Conservation (phyloP, 768 basidiomycete genomes). For the Lentinula raphanica region DNA sequence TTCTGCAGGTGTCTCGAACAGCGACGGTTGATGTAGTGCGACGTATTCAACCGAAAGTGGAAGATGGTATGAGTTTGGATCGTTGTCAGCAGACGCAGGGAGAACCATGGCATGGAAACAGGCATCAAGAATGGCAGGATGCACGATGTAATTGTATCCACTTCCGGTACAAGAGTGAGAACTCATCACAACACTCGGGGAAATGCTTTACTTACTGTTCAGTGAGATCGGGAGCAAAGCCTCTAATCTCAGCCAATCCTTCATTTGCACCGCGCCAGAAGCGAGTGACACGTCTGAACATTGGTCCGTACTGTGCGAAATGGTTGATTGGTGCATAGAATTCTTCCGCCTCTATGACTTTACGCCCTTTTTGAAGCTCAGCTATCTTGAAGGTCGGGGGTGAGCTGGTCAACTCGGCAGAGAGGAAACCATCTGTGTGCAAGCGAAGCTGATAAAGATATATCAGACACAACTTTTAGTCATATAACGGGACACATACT, state of each 20-base stretch:
- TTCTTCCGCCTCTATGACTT: background rate
- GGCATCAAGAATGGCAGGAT: conserved; percentile 27
- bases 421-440: conserved; percentile 1
- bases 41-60: conserved; percentile 10
- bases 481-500: background rate
- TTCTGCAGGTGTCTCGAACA: background rate
- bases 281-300: conserved; percentile 1
- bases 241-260: conserved; percentile 2
- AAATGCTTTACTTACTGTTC: background rate
- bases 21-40: background rate
- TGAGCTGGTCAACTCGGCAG: background rate
- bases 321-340: conserved; percentile 3
- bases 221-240: conserved; percentile 2
- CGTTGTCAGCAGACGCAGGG: conserved; percentile 15
- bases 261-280: background rate
- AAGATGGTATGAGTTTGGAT: conserved; percentile 19
- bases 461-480: background rate
- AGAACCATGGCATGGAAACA: conserved; percentile 21
- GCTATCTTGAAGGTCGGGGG: background rate
- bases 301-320: background rate
- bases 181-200: background rate
- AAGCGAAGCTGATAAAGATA: background rate
- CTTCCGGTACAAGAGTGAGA: background rate
- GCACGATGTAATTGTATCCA: conserved; percentile 16
- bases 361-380: background rate